Evolutionary conservation across 2,329 filamentous ascomycete genomes (phyloP), one percentile per base, ranked within the genome.

Genomic region (Cercospora janseana): DNA sequence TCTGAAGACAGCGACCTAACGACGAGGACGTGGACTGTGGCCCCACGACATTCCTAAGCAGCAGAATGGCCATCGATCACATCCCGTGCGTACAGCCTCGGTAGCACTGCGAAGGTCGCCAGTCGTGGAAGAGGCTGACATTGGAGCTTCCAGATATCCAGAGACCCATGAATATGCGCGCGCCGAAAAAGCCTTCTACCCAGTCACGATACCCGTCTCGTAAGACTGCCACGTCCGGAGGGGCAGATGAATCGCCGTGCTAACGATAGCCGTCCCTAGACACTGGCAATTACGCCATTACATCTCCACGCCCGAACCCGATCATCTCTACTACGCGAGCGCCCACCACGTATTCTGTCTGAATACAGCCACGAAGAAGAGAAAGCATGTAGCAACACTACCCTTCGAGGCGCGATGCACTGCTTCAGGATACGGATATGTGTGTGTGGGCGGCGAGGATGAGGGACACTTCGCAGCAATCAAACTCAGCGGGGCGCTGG

Each of bases 271-370:
- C n/a, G 31, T 15, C 29, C 24, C 31, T 63, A 91, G 86, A 59
- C 88, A 93, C 71, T 91, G 86, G 83, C 88, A 93, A 72, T 78
- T 98, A 37, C 88, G 92, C 48, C 92, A 94, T 60, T 84, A 95
- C 60, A 87, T 97, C 66, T 92, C 88, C 68, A 86, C 85, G 20
- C 84, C 88, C 59, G 82, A 87, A 63, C 78, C 82, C 34, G 81
- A 91, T 69, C 73, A 85, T 60, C 78, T 97, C 58, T 96, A 94
- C 75, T 95, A 94, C 63, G 90, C 91, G 27, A 83, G 83, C 59
- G 86, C 86, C 50, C 74, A 77, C 62, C 82, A 89, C 55, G 63
- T 78, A 59, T 77, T 69, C 65, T 72, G 72, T 61, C 69, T 78
- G 46, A 81, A 85, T 89, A 51, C 79, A 72, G 52, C 83, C 80